Evolutionary conservation across 2,329 filamentous ascomycete species (phyloP).

Genomic region (Pestalotiopsis sp.): DNA sequence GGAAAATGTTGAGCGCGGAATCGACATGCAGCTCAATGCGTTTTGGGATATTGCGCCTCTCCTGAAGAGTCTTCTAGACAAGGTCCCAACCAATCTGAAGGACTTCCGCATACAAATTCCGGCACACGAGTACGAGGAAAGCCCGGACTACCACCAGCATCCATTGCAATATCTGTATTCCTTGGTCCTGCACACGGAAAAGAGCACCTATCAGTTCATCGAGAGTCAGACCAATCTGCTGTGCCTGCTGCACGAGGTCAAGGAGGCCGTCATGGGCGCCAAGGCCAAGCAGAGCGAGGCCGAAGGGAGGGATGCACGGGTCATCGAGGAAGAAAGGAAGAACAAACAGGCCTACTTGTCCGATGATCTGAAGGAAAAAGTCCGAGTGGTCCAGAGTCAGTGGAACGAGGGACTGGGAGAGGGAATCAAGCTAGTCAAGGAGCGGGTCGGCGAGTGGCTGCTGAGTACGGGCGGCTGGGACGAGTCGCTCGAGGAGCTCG

Average conservation of each 20-base stretch:
- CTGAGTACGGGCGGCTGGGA: conserved; percentile 86
- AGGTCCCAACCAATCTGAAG: conserved; percentile 65
- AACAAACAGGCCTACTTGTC: conserved; percentile 74
- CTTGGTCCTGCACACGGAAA: conserved; percentile 83
- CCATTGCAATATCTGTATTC: conserved; percentile 91
- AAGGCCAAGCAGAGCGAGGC: conserved; percentile 68
- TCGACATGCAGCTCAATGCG: conserved; percentile 87
- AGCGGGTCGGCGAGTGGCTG: conserved; percentile 73
- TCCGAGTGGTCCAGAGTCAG: conserved; percentile 85
- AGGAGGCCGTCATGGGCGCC: conserved; percentile 69
- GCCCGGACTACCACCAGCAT: conserved; percentile 76
- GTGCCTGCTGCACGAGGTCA: conserved; percentile 88
- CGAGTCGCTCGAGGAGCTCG: conserved; percentile 67
- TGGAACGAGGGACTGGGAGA: conserved; percentile 88
- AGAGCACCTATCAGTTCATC: conserved; percentile 95
- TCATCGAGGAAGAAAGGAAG: conserved; percentile 59
- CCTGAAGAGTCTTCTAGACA: conserved; percentile 76
- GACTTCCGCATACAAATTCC: conserved; percentile 78
- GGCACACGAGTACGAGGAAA: conserved; percentile 78
- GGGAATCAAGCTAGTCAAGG: conserved; percentile 72
- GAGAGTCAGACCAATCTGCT: conserved; percentile 91
- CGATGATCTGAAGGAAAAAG: conserved; percentile 90
- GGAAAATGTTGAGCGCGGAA: conserved; percentile 81
- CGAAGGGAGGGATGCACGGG: conserved; percentile 52
- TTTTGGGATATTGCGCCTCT: conserved; percentile 98